A percentile compares a stretch with the other conserved stretches of the same genome.
These are phyloP conservation scores for Trypanosoma conorhini DNA, from an alignment of 208 protist genomes.

Conservation along the genomic window DNA sequence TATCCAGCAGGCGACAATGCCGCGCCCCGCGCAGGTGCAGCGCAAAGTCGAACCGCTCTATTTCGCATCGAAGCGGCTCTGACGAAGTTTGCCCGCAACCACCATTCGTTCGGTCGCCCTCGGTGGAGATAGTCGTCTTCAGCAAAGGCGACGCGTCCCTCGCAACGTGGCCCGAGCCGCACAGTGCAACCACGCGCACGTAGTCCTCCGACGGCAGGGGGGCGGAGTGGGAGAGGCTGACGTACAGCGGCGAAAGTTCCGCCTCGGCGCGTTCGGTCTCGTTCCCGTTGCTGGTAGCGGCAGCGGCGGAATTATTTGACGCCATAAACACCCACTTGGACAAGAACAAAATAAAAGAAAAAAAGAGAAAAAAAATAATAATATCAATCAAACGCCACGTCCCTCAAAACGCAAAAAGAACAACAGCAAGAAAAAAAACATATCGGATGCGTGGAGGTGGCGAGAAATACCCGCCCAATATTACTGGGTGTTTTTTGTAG, in stretches of 20 bases:
- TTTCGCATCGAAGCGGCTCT: background rate
- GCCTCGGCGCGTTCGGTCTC: background rate
- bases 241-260: constrained; percentile 26
- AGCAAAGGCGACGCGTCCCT: background rate
- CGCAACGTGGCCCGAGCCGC: background rate
- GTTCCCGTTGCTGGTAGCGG: background rate
- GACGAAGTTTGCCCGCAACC: background rate
- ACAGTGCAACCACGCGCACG: constrained; percentile 60
- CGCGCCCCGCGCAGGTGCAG: constrained; percentile 76
- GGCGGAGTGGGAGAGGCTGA: constrained; percentile 26
- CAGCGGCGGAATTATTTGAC: background rate
- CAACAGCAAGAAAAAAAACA: background rate
- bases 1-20: constrained; percentile 74
- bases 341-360: constrained; percentile 2
- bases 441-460: no score
- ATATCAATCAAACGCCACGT: background rate
- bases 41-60: constrained; percentile 59
- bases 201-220: constrained; percentile 59
- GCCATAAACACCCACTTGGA: background rate
- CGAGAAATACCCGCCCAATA: no score
- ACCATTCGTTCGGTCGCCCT: background rate
- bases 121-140: background rate
- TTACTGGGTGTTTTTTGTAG: no score
- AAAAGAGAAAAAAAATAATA: constrained; percentile 9
- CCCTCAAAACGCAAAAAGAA: background rate